Conservation (phyloP, 257 asterid species). For the Petunia secreta region DNA sequence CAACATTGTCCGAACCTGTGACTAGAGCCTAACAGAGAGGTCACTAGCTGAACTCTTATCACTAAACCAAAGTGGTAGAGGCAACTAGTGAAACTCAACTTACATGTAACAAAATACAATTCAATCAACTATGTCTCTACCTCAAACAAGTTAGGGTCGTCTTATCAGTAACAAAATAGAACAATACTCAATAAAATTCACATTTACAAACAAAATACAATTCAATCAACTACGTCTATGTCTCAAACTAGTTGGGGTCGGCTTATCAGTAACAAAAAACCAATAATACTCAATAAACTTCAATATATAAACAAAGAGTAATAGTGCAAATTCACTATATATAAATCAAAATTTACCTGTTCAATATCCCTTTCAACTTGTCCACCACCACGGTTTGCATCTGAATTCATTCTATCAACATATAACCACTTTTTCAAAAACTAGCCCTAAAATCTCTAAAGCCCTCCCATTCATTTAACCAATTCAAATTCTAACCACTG, state of each 20-base stretch:
- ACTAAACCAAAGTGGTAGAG: too few relatives aligned
- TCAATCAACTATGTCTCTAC: background rate
- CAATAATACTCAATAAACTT: background rate
- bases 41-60: too few relatives aligned
- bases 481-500: background rate
- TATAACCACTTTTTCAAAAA: slow-evolving; percentile 38
- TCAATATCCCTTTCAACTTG: slow-evolving; percentile 77
- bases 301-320: background rate
- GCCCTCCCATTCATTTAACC: slow-evolving; percentile 17
- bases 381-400: slow-evolving; percentile 64
- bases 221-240: background rate
- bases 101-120: background rate
- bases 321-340: background rate
- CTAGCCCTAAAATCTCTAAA: slow-evolving; percentile 43
- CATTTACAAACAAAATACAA: background rate
- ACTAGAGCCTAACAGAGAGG: too few relatives aligned
- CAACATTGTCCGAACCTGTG: too few relatives aligned
- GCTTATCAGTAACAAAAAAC: background rate
- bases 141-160: background rate
- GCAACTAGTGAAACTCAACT: background rate
- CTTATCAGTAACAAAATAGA: background rate
- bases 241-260: background rate
- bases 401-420: slow-evolving; percentile 74
- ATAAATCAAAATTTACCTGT: slow-evolving; percentile 47
- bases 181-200: background rate